These are phyloP conservation scores for Chaetomium cochliodes DNA, from an alignment of 495 filamentous ascomycete genomes.

Conservation along the genomic window DNA sequence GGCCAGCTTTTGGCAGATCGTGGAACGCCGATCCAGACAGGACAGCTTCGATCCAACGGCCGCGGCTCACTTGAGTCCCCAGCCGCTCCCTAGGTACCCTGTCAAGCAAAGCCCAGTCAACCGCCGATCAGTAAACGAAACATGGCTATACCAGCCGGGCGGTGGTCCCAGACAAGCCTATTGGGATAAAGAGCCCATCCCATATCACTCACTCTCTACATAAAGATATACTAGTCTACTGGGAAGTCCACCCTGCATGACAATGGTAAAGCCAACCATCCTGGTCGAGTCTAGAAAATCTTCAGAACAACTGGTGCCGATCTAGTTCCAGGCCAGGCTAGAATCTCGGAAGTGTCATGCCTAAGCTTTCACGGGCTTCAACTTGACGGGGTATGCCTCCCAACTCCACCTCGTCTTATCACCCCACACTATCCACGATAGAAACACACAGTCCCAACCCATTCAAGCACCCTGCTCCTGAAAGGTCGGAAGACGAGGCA, in stretches of 20 bases:
- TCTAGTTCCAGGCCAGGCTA: neutral
- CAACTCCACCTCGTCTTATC: neutral
- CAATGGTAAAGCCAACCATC: neutral
- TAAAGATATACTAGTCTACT: too few relatives aligned
- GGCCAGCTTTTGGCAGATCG: neutral
- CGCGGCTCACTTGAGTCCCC: neutral
- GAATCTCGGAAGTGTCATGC: neutral
- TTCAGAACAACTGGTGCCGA: neutral
- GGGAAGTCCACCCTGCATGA: neutral
- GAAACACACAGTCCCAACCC: neutral
- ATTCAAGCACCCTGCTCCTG: too few relatives aligned
- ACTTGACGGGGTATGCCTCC: neutral
- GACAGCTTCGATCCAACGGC: neutral
- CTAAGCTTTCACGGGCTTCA: neutral
- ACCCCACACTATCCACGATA: neutral
- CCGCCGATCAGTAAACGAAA: neutral
- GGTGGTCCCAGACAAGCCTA: neutral
- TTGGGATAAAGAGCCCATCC: neutral
- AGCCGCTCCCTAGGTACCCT: neutral
- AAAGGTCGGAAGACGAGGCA: too few relatives aligned
- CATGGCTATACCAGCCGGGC: neutral
- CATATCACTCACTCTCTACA: too few relatives aligned
- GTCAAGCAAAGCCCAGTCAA: neutral
- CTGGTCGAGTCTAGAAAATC: neutral
- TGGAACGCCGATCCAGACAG: neutral